Base-by-base conservation (phyloP, 2,329 filamentous ascomycete species). In the Scleromitrula shiraiana region DNA sequence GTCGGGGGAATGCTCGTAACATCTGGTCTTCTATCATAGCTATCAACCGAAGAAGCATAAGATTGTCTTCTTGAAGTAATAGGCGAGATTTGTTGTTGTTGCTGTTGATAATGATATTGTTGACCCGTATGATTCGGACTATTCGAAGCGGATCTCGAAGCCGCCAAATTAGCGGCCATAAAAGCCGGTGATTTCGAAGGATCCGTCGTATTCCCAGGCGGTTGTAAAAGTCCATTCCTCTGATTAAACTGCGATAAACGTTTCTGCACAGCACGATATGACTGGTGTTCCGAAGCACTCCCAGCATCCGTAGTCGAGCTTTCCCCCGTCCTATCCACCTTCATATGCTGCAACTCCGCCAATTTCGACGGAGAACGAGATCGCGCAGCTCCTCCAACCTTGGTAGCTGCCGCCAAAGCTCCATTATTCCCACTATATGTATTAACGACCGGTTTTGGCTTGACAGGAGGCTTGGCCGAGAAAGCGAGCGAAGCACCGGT, bases 101-200 rank as follows among this genome's bases (percentile, higher is more conserved):
- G n/a, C n/a, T n/a, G n/a, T n/a, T n/a, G n/a, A n/a, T n/a, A n/a
- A 9, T 22, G 24, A 12, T 44, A 46, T 26, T 54, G 55, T 24
- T 59, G 58, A 3, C 57, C 56, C 2, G 60, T 62, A 24, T 69
- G 66, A 49, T 69, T 72, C 22, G 68, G 71, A 50, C 64, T 74
- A 4, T 74, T 68, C 53, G 77, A 78, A 22, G 70, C 73, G 14
- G 78, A 76, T 61, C 82, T 70, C 47, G 78, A 81, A 17, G 80
- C 82, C 2, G 78, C 80, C 22, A 81, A 65, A 24, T 72, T 77
- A 10, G 79, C 79, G 10, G 80, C 80, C 52, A 82, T 76, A 52
- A 77, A 75, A 5, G 77, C 83, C 5, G 80, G 72, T 38, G 75
- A 81, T 50, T 73, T 74, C 12, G 52, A 33, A 17, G 46, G 52